A percentile compares a stretch with the other conserved stretches of the same genome.
Conservation (phyloP, 345 rosid genomes). For the Bruguiera parviflora region DNA sequence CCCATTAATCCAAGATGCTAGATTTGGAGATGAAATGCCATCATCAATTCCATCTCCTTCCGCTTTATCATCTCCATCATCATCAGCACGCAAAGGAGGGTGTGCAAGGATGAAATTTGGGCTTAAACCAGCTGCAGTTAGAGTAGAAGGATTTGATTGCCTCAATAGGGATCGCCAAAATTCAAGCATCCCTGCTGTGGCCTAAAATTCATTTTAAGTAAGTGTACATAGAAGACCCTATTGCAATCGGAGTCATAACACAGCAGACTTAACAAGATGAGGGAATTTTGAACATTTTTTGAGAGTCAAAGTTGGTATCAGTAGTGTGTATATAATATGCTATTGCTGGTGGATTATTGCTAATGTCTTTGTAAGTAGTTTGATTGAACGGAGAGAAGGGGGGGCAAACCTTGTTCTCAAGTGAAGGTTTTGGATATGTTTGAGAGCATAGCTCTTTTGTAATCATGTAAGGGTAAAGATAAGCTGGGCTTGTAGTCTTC, state of each 20-base stretch:
- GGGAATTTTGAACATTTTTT: slow-evolving; percentile 38
- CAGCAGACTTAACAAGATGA: slow-evolving; percentile 36
- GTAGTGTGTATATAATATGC: slow-evolving; percentile 35
- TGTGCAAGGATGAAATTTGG: slow-evolving; percentile 75
- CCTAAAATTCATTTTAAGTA: slow-evolving; percentile 49
- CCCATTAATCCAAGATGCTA: slow-evolving; percentile 78
- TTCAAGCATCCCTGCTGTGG: slow-evolving; percentile 98
- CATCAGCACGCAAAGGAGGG: slow-evolving; percentile 65
- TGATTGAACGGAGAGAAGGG: slow-evolving; percentile 22
- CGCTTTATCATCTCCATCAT: slow-evolving; percentile 46
- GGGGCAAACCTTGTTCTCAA: slow-evolving; percentile 21
- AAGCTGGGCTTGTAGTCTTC: slow-evolving; percentile 12
- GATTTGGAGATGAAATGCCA: slow-evolving; percentile 62
- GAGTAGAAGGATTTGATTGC: slow-evolving; percentile 99
- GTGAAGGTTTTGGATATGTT: slow-evolving; percentile 18
- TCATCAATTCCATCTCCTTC: slow-evolving; percentile 54
- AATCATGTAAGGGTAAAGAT: slow-evolving; percentile 23
- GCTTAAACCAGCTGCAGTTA: slow-evolving; percentile 79
- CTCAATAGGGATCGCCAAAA: slow-evolving; percentile 88
- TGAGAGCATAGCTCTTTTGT: slow-evolving; percentile 35
- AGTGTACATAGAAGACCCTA: slow-evolving; percentile 64
- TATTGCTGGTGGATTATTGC: slow-evolving; percentile 29
- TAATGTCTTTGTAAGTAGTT: slow-evolving; percentile 41
- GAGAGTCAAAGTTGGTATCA: slow-evolving; percentile 14
- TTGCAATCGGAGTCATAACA: slow-evolving; percentile 26